Conservation (phyloP, 2,329 filamentous ascomycete genomes). For the Eutypa lata region DNA sequence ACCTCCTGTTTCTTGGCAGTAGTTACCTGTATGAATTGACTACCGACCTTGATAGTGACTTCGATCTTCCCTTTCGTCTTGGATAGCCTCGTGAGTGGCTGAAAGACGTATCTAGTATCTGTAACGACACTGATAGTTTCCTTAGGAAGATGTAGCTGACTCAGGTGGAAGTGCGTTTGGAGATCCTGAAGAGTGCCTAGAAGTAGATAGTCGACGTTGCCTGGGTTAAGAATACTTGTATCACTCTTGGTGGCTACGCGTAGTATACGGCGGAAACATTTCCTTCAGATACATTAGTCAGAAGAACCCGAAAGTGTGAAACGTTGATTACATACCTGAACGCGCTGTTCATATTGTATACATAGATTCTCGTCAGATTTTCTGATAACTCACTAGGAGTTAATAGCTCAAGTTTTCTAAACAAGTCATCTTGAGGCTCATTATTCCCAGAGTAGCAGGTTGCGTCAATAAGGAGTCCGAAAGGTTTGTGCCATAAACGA, state of each 20-base stretch:
- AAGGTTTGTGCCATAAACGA: conserved; percentile 66
- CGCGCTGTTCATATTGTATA: conserved; percentile 72
- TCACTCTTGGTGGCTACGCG: conserved; percentile 61
- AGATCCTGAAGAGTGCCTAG: conserved; percentile 64
- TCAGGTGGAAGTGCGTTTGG: conserved; percentile 64
- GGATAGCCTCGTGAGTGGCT: conserved; percentile 62
- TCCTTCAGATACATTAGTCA: conserved; percentile 33
- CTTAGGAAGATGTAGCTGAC: conserved; percentile 63
- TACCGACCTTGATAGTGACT: conserved; percentile 65
- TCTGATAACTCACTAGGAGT: conserved; percentile 59
- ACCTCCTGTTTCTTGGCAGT: conserved; percentile 68
- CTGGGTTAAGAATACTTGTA: conserved; percentile 57
- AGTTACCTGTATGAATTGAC: conserved; percentile 67
- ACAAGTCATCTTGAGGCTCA: conserved; percentile 63
- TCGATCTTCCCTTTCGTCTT: conserved; percentile 70
- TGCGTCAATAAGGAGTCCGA: conserved; percentile 65
- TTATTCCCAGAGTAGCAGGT: conserved; percentile 68
- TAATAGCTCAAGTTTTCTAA: conserved; percentile 60
- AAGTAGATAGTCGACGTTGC: conserved; percentile 64
- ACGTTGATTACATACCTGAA: conserved; percentile 47
- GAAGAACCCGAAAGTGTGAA: neutral
- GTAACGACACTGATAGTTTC: conserved; percentile 68
- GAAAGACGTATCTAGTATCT: conserved; percentile 63
- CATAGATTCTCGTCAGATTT: conserved; percentile 60
- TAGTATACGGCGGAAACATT: conserved; percentile 63